A percentile compares a stretch with the other conserved stretches of the same genome.
These are phyloP conservation scores for Rauvolfia tetraphylla DNA, from an alignment of 257 asterid species.

Conservation along the genomic window DNA sequence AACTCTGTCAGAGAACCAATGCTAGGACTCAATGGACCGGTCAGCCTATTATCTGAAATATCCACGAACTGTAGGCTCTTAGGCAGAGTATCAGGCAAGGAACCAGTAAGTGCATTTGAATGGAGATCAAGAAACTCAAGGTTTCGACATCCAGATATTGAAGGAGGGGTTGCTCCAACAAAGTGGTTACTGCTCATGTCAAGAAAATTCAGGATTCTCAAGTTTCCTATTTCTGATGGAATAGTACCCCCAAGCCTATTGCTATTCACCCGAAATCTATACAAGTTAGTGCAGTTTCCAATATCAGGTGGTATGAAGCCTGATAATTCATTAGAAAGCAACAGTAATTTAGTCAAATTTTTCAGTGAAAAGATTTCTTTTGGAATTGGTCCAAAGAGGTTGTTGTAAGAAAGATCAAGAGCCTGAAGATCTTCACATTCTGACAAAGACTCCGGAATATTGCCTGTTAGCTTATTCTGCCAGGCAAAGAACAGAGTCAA, in stretches of 20 bases:
- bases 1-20: constrained; percentile 61
- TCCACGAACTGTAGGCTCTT: constrained; percentile 72
- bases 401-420: constrained; percentile 83
- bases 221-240: constrained; percentile 80
- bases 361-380: constrained; percentile 48
- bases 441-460: constrained; percentile 66
- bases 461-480: constrained; percentile 83
- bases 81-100: constrained; percentile 67
- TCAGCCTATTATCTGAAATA: constrained; percentile 66
- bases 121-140: constrained; percentile 96
- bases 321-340: constrained; percentile 66
- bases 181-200: constrained; percentile 70
- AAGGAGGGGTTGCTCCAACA: constrained; percentile 61
- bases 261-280: constrained; percentile 65
- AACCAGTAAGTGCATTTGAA: constrained; percentile 59
- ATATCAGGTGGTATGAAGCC: constrained; percentile 85
- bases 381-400: constrained; percentile 72
- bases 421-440: constrained; percentile 70
- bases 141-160: constrained; percentile 56
- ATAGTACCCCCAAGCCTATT: constrained; percentile 76
- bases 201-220: constrained; percentile 63
- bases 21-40: constrained; percentile 45
- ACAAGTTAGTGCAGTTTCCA: constrained; percentile 79
- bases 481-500: constrained; percentile 83
- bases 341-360: constrained; percentile 69